Conservation (phyloP, 495 filamentous ascomycete genomes). For the Xylaria cubensis region DNA sequence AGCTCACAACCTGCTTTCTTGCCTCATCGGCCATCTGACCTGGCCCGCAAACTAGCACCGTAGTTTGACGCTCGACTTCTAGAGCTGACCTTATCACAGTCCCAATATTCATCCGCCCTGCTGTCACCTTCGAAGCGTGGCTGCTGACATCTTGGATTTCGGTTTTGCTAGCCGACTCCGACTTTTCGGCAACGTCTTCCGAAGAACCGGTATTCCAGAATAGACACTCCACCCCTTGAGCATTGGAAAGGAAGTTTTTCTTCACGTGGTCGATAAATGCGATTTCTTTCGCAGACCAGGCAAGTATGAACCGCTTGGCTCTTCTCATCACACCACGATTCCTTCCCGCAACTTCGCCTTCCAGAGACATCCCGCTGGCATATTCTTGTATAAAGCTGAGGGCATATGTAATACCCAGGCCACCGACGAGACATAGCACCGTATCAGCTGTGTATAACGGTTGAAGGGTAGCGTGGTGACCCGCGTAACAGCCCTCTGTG, state of each 20-base stretch:
- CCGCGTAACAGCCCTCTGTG: slow-evolving; percentile 18
- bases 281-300: slow-evolving; percentile 19
- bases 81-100: background rate
- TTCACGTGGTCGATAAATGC: slow-evolving; percentile 19
- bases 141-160: background rate
- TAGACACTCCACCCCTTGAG: background rate
- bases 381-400: slow-evolving; percentile 18
- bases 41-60: slow-evolving; percentile 16
- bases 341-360: background rate
- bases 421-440: slow-evolving; percentile 15
- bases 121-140: background rate
- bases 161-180: background rate
- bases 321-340: slow-evolving; percentile 1
- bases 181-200: background rate
- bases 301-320: slow-evolving; percentile 11
- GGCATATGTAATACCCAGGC: slow-evolving; percentile 10
- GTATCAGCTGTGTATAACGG: slow-evolving; percentile 16
- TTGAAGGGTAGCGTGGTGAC: slow-evolving; percentile 7
- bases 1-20: slow-evolving; percentile 21
- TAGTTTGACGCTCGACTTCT: slow-evolving; percentile 10
- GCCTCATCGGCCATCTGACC: slow-evolving; percentile 21
- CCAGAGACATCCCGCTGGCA: background rate
- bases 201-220: slow-evolving; percentile 12
- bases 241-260: slow-evolving; percentile 8
- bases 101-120: slow-evolving; percentile 6